Evolutionary conservation across 1,284 basidiomycete species (phyloP), one percentile per base, ranked within the genome.

Genomic region (Salmacisia buchloeana): DNA sequence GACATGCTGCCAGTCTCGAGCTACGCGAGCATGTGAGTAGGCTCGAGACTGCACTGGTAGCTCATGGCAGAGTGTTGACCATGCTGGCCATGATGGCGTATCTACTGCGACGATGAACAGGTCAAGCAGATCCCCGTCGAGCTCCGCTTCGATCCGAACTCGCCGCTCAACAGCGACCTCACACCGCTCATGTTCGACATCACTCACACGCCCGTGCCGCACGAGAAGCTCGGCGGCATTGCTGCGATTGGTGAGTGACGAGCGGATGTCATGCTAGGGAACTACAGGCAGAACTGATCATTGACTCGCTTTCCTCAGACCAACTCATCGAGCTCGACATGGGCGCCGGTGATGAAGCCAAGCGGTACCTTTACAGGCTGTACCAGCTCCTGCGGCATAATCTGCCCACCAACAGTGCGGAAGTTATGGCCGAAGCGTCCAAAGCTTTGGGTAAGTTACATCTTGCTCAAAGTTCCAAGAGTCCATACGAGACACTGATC

Each of bases 341-440:
- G 21, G 46, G 46, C 9, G 18, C 23, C 15, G 46, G 46, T 21
- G 46, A 52, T 25, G 46, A 52, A 25, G 46, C 21, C 7, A 52
- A 52, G 4, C 46, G 46, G 29, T 52, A 87, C 86, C 85, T 91
- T 39, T 92, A 89, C 80, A 86, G 91, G 39, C 89, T 92, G 81
- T 93, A 90, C 83, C 92, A 92, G 82, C 93, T 92, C 82, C 89
- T 92, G 81, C 91, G 91, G 77, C 86, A 88, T 54, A 85, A 92
- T 27, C 84, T 92, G 21, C 91, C 90, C 6, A 89, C 89, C 76
- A 85, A 86, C 67, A 91, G 93, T 78, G 85, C 89, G 72, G 88
- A 88, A 77, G 88, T 93, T 73, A 93, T 92, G 91, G 84, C 92
- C 56, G 87, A 89, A 1, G 91, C 90, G 1, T 91, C 91, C 25